Evolutionary conservation across 2,329 filamentous ascomycete genomes (phyloP).

Genomic region (Dothideomycetes sp.): DNA sequence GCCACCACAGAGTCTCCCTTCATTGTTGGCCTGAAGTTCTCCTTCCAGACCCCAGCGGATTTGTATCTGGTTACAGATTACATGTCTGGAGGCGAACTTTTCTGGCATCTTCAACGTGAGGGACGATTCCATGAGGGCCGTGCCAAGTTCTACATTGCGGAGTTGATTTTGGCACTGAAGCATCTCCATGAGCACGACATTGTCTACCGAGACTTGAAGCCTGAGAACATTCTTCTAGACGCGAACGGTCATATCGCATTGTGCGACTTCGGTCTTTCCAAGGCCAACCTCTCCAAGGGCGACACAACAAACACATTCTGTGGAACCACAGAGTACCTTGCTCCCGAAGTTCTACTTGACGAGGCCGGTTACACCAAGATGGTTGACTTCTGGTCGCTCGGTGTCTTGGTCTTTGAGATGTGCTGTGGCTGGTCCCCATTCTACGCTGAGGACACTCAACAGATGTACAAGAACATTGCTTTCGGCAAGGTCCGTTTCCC

Average conservation of each 20-base stretch:
- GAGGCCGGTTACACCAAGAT: conserved; percentile 98
- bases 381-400: conserved; percentile 99
- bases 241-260: conserved; percentile 96
- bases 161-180: conserved; percentile 88
- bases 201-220: conserved; percentile 94
- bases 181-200: conserved; percentile 96
- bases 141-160: conserved; percentile 97
- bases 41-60: conserved; percentile 94
- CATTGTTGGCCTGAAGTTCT: conserved; percentile 96
- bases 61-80: conserved; percentile 98
- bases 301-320: conserved; percentile 99
- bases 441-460: conserved; percentile 96
- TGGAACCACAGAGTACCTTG: conserved; percentile 94
- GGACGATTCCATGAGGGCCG: conserved; percentile 89
- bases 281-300: conserved; percentile 93
- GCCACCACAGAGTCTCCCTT: conserved; percentile 94
- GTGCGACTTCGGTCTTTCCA: conserved; percentile 95
- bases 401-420: conserved; percentile 98
- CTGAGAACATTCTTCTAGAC: conserved; percentile 93
- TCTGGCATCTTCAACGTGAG: conserved; percentile 97
- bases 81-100: conserved; percentile 97
- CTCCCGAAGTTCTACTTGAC: conserved; percentile 87
- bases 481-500: conserved; percentile 98
- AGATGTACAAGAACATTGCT: conserved; percentile 99
- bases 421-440: conserved; percentile 99